Base-by-base conservation (phyloP, 1,284 basidiomycete species). In the Ustilago shanxiensis region DNA sequence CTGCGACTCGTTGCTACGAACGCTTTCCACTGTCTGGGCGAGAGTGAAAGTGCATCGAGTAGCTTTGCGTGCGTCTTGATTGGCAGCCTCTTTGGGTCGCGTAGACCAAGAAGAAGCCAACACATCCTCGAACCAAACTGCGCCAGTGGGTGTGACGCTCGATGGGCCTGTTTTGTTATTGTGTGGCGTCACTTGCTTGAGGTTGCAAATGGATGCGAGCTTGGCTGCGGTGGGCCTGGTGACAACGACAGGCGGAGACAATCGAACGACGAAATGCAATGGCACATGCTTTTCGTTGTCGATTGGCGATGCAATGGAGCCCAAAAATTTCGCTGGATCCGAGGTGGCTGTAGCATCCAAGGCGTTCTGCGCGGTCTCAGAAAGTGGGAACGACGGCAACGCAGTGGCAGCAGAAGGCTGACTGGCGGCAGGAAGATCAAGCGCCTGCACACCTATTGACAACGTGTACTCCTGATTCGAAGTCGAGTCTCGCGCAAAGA, bases 61-160 rank as follows among this genome's bases (percentile, higher is more conserved):
- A 4, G 44, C 45, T 39, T 55, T 68, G 37, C 28, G 37, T 8
- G 58, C 18, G 9, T 16, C 11, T 6, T 60, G 33, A 9, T 58
- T 20, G 7, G n/a, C n/a, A 9, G 45, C 24, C 2, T 44, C 47
- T 7, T 39, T 29, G 7, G 62, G 52, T 33, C 70, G 70, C 8
- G 31, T 49, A 22, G 67, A 53, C 75, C 75, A 77, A 2, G 64
- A 66, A 1, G 70, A 59, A 11, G 71, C 60, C 22, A 77, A 45
- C 1, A 77, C 67, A 35, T 77, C 71, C 49, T 77, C 75, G 22
- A 77, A 73, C 75, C 75, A 77, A 3, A 59, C 59, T 2, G 71
- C 56, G n/a, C 60, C 57, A 10, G 60, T 11, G 3, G 60, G 28
- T 18, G 44, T 26, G 20, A 18, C 14, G 5, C 20, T 39, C 1